Evolutionary conservation across 2,329 filamentous ascomycete species (phyloP).

Genomic region (Pseudopyricularia javanii): DNA sequence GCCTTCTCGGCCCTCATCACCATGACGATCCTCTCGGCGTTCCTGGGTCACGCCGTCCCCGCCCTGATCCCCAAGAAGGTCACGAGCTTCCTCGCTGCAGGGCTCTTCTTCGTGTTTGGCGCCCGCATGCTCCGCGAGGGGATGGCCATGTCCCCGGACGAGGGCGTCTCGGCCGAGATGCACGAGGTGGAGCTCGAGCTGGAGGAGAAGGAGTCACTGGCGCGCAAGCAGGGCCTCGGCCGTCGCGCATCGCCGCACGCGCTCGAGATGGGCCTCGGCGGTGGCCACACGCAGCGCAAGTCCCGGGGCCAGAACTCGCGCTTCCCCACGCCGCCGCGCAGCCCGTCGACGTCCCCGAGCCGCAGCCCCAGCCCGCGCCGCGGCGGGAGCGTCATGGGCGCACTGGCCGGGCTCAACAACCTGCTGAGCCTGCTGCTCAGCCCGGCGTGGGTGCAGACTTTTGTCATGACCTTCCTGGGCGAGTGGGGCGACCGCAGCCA

Average conservation of each 20-base stretch:
- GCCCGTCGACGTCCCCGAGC: slow-evolving; percentile 60
- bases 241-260: slow-evolving; percentile 60
- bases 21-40: slow-evolving; percentile 91
- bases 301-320: slow-evolving; percentile 57
- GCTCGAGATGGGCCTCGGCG: slow-evolving; percentile 66
- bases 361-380: slow-evolving; percentile 36
- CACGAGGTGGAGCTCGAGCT: slow-evolving; percentile 90
- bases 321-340: slow-evolving; percentile 69
- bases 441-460: slow-evolving; percentile 97
- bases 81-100: slow-evolving; percentile 76
- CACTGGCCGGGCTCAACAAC: slow-evolving; percentile 62
- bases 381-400: slow-evolving; percentile 16
- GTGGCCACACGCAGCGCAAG: slow-evolving; percentile 35
- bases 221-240: slow-evolving; percentile 42
- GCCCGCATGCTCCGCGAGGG: slow-evolving; percentile 75
- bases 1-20: slow-evolving; percentile 83
- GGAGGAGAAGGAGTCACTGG: slow-evolving; percentile 78
- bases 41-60: slow-evolving; percentile 86
- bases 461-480: slow-evolving; percentile 96
- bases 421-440: slow-evolving; percentile 78
- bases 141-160: slow-evolving; percentile 74
- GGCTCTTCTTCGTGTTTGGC: slow-evolving; percentile 83
- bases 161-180: slow-evolving; percentile 94
- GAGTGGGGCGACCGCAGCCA: slow-evolving; percentile 98
- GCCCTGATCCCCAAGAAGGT: slow-evolving; percentile 81